Conservation (phyloP, 1,284 basidiomycete species). For the Puccinia triticina region DNA sequence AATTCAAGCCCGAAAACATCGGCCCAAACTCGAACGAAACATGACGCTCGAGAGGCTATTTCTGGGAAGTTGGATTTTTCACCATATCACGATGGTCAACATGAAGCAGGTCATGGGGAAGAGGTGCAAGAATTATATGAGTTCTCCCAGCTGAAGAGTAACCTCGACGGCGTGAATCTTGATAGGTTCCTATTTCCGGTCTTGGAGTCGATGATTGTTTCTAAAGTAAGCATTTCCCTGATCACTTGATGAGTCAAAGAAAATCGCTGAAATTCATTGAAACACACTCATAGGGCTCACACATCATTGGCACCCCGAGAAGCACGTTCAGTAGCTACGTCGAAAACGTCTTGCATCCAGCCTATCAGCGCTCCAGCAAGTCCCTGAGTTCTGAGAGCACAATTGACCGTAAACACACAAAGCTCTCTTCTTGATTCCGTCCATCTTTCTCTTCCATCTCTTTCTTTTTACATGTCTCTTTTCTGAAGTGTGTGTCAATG, state of each 20-base stretch:
- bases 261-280: slow-evolving; percentile 53
- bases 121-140: background rate
- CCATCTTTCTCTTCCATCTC: no score
- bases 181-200: slow-evolving; percentile 67
- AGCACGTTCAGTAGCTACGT: slow-evolving; percentile 73
- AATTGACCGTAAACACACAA: background rate
- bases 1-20: background rate
- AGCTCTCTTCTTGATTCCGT: background rate
- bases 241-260: slow-evolving; percentile 66
- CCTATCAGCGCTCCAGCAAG: slow-evolving; percentile 57
- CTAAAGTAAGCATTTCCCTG: slow-evolving; percentile 64
- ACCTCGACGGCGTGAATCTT: slow-evolving; percentile 66
- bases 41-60: background rate
- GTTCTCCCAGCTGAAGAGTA: slow-evolving; percentile 59
- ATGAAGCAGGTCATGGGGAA: slow-evolving; percentile 56
- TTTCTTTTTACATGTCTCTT: no score
- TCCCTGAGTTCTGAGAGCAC: background rate
- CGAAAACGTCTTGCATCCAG: slow-evolving; percentile 69
- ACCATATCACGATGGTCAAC: slow-evolving; percentile 61
- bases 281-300: slow-evolving; percentile 19
- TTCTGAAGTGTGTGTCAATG: no score
- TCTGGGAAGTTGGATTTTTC: slow-evolving; percentile 53
- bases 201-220: slow-evolving; percentile 71
- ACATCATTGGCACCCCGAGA: slow-evolving; percentile 27
- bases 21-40: slow-evolving; percentile 35